A percentile compares a stretch with the other conserved stretches of the same genome.
phyloP scores from a whole-genome alignment of 352 stramenopile species.

The Pythium guiyangense region DNA sequence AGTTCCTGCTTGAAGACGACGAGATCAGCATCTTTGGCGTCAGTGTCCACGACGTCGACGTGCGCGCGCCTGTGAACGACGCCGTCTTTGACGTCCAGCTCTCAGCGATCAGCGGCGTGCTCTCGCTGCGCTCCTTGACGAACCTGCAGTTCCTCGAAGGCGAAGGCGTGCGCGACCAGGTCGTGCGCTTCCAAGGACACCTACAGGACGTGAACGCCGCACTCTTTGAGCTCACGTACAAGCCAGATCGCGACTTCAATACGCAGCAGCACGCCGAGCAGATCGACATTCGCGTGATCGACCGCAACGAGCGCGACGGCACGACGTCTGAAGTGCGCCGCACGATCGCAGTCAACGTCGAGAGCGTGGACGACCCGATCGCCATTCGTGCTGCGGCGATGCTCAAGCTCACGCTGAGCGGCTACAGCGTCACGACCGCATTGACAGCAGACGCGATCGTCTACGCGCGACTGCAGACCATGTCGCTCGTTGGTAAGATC shows the following conservation, averaged over 20 bases:
- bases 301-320: slow-evolving; percentile 51
- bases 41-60: slow-evolving; percentile 56
- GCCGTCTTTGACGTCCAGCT: slow-evolving; percentile 54
- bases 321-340: slow-evolving; percentile 39
- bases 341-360: slow-evolving; percentile 37
- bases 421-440: slow-evolving; percentile 37
- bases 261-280: slow-evolving; percentile 51
- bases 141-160: slow-evolving; percentile 44
- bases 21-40: slow-evolving; percentile 64
- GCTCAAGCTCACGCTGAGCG: slow-evolving; percentile 28
- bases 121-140: slow-evolving; percentile 28
- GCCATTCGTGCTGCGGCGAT: slow-evolving; percentile 27
- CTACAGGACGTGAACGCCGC: slow-evolving; percentile 57
- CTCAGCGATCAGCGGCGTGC: slow-evolving; percentile 42
- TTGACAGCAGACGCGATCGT: slow-evolving; percentile 20
- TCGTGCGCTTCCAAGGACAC: slow-evolving; percentile 49
- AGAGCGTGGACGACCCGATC: slow-evolving; percentile 39
- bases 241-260: slow-evolving; percentile 71
- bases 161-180: slow-evolving; percentile 38
- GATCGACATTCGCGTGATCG: slow-evolving; percentile 47
- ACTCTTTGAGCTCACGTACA: slow-evolving; percentile 72
- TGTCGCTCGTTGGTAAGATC: slow-evolving; percentile 49
- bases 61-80: slow-evolving; percentile 22
- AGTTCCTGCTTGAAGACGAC: slow-evolving; percentile 55
- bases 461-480: slow-evolving; percentile 37